Evolutionary conservation across 192 early-diverging fungal species (phyloP), one percentile per base, ranked within the genome.

Genomic region (Backusella westeae): DNA sequence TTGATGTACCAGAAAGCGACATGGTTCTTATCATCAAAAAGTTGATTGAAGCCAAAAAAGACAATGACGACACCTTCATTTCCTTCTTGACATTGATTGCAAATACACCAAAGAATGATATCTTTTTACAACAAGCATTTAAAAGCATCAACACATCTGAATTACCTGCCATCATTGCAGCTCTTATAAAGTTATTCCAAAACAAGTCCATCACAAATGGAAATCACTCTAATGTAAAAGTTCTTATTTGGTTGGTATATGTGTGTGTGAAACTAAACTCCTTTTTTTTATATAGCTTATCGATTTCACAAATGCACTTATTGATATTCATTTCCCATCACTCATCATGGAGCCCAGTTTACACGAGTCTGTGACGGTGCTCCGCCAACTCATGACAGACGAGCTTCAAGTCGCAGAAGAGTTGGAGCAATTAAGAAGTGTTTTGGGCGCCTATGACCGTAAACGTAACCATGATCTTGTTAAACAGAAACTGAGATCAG

Each of bases 51-150:
- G 56, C 82, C 1, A 14, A n/a, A 36, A 34, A 39, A 7, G 41
- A 66, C 34, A 34, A 81, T 3, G 39, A 53, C n/a, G 32, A 36
- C 21, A 44, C 15, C 17, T 71, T 80, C 21, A 38, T 71, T 15
- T 65, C 67, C 26, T 83, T 84, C 63, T 38, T 82, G 56, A 78
- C 81, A 36, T 75, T 83, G 76, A 63, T 78, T 34, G 41, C 77
- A 2, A 63, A 72, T 21, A 76, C 82, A 17, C 86, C 86, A 14
- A 77, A 78, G 52, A 87, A 87, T 71, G 84, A 85, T 36, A 77
- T 87, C 17, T 87, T 85, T 73, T 78, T 87, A 78, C 86, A 87
- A 74, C 86, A 87, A 63, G 82, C 86, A 7, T 4, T 87, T 19
- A 87, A 87, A 67, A 78, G 69, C 29, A 29, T 87, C 17, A 77